phyloP scores from a whole-genome alignment of 78 protist genomes.

The Reticulomyxa filosa region DNA sequence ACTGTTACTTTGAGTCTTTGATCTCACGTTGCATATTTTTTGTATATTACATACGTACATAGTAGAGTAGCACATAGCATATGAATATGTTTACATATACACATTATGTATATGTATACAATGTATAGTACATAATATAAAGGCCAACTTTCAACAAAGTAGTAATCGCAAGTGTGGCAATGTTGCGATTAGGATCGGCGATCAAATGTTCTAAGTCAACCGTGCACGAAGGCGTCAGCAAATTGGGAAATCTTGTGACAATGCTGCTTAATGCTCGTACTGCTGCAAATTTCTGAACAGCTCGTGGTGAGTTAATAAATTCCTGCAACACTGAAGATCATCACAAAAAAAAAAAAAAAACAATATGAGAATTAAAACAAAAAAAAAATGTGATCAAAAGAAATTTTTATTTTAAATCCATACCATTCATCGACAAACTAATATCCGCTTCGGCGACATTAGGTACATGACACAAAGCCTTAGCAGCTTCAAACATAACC shows the following conservation, averaged over 20 bases:
- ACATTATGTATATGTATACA: neutral
- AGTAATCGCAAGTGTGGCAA: conserved; percentile 91
- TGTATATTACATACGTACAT: neutral
- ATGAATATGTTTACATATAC: neutral
- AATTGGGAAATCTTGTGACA: conserved; percentile 33
- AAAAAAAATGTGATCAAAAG: neutral
- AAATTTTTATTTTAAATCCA: neutral
- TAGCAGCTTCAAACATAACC: conserved; percentile 89
- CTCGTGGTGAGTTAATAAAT: conserved; percentile 58
- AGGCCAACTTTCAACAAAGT: conserved; percentile 59
- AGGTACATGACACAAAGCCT: conserved; percentile 63
- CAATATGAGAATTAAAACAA: neutral
- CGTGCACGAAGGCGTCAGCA: conserved; percentile 56
- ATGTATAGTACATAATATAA: neutral
- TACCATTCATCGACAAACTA: conserved; percentile 12
- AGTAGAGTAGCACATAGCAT: neutral
- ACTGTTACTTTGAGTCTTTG: no score
- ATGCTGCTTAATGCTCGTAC: conserved; percentile 64
- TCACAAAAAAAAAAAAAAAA: neutral
- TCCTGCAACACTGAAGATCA: conserved; percentile 43
- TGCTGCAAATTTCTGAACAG: conserved; percentile 77
- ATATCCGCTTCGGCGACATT: conserved; percentile 38
- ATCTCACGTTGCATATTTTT: neutral
- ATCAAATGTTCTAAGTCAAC: conserved; percentile 78
- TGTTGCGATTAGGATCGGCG: conserved; percentile 69